Conservation (phyloP, 768 basidiomycete species). For the Jaapia argillacea region DNA sequence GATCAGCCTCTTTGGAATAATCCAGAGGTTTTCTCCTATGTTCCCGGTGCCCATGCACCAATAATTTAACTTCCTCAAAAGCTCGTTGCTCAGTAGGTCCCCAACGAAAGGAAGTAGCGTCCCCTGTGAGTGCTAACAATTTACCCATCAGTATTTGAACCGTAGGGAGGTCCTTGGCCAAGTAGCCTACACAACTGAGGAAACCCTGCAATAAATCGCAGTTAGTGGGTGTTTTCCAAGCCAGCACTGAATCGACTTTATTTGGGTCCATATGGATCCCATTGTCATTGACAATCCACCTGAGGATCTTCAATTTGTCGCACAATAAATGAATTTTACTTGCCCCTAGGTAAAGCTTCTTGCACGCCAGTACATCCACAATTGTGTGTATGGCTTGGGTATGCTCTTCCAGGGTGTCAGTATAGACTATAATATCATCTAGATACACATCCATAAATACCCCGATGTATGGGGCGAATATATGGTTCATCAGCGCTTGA, state of each 20-base stretch:
- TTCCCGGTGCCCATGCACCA: background rate
- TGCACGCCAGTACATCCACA: constrained; percentile 19
- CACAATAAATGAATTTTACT: constrained; percentile 24
- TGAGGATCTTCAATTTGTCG: constrained; percentile 18
- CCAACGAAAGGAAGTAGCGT: constrained; percentile 8
- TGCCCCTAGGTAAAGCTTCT: constrained; percentile 27
- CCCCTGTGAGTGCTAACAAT: constrained; percentile 6
- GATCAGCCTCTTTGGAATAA: background rate
- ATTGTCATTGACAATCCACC: constrained; percentile 15
- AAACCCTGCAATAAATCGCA: constrained; percentile 22
- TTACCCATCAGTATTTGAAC: constrained; percentile 21
- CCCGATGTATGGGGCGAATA: constrained; percentile 21
- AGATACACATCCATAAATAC: constrained; percentile 25
- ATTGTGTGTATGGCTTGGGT: constrained; percentile 19
- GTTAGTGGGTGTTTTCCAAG: constrained; percentile 18
- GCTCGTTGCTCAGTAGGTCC: constrained; percentile 7
- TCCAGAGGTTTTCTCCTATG: background rate
- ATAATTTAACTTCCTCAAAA: background rate
- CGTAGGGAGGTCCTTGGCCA: constrained; percentile 15
- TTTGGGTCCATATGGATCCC: constrained; percentile 19
- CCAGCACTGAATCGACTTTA: constrained; percentile 15
- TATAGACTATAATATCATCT: constrained; percentile 25
- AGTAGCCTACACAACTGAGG: constrained; percentile 25
- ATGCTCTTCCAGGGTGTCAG: constrained; percentile 18
- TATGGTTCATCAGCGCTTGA: constrained; percentile 33